phyloP scores from a whole-genome alignment of 106 monocot species.

The Allium cepa region DNA sequence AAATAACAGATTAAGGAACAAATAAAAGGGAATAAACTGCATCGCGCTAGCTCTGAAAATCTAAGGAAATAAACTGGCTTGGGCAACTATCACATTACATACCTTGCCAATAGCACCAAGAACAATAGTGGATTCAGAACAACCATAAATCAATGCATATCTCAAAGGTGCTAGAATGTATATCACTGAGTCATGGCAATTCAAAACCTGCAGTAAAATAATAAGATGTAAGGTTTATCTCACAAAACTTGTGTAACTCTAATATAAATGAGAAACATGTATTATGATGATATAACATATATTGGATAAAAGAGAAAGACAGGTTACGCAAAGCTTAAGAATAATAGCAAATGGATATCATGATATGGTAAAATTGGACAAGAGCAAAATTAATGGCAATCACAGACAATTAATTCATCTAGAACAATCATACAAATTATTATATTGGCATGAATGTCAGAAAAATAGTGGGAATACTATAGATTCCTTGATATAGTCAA shows the following conservation, averaged over 20 bases:
- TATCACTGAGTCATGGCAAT: constrained; percentile 68
- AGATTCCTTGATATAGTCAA: no score
- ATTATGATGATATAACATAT: not conserved
- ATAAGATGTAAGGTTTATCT: not conserved
- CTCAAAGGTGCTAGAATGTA: constrained; percentile 67
- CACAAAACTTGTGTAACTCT: not conserved
- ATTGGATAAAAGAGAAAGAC: constrained; percentile 6
- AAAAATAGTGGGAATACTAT: no score
- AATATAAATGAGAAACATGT: not conserved
- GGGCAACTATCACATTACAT: constrained; percentile 6
- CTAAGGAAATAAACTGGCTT: not conserved
- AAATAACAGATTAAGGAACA: no score
- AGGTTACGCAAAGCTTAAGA: no score
- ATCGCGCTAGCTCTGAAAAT: no score
- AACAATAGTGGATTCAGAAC: constrained; percentile 77
- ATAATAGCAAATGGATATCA: no score
- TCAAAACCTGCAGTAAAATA: constrained; percentile 47
- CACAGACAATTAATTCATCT: no score
- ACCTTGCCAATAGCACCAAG: constrained; percentile 87
- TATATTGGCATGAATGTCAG: no score
- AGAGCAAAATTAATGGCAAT: no score
- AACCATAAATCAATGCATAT: constrained; percentile 83
- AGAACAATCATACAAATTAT: no score
- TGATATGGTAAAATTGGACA: no score
- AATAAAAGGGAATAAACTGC: no score